Percentiles rank a stretch among this genome's conserved stretches.
These are phyloP conservation scores for Agastache rugosa DNA, from an alignment of 257 asterid species.

Conservation along the genomic window DNA sequence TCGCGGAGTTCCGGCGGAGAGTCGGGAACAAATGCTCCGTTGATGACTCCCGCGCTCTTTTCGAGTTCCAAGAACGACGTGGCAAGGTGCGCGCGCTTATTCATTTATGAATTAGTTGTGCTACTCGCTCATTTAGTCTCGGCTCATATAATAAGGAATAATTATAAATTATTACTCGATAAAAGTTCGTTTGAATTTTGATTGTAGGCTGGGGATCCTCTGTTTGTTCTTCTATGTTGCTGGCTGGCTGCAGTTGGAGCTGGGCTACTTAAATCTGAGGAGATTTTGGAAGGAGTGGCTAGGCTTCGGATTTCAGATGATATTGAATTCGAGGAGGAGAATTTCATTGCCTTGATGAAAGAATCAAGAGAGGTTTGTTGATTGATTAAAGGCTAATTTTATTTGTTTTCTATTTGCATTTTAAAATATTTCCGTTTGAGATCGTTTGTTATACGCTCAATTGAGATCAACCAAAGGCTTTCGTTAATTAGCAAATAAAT, in stretches of 20 bases:
- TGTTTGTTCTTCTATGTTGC: slow-evolving; percentile 81
- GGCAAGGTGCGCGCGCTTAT: slow-evolving; percentile 60
- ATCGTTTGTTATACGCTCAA: no score
- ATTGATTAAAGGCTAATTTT: not conserved
- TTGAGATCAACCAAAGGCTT: no score
- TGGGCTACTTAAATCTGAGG: slow-evolving; percentile 93
- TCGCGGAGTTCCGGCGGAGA: slow-evolving; percentile 88
- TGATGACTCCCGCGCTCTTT: slow-evolving; percentile 82
- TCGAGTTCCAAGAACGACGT: slow-evolving; percentile 77
- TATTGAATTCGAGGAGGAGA: slow-evolving; percentile 92
- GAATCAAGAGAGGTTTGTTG: slow-evolving; percentile 84
- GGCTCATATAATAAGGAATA: no score
- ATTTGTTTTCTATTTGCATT: not conserved
- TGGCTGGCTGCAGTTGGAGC: slow-evolving; percentile 99
- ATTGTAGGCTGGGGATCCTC: slow-evolving; percentile 80
- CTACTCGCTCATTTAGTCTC: no score
- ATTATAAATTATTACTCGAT: no score
- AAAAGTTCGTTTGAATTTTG: not conserved
- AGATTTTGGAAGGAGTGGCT: slow-evolving; percentile 88
- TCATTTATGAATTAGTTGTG: not conserved
- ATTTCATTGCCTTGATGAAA: slow-evolving; percentile 77
- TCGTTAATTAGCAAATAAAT: no score
- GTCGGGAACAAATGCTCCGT: slow-evolving; percentile 91
- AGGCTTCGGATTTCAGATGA: slow-evolving; percentile 90
- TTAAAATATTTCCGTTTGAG: no score